These are phyloP conservation scores for Solanum rostratum DNA, from an alignment of 257 asterid species.

Conservation along the genomic window DNA sequence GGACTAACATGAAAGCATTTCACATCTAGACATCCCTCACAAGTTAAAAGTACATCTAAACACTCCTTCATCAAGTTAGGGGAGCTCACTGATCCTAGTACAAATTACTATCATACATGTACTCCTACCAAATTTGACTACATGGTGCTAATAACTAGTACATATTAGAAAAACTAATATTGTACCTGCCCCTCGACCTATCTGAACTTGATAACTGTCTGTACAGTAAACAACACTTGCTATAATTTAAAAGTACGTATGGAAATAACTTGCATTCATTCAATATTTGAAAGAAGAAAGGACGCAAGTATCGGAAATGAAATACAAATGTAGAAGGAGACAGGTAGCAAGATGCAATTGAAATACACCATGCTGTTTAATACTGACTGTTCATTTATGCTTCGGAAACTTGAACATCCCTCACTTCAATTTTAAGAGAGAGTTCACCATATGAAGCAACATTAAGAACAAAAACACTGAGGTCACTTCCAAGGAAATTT, in stretches of 20 bases:
- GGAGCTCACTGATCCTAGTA: not conserved
- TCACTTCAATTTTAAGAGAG: not conserved
- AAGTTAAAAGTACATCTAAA: no score
- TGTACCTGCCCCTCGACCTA: not conserved
- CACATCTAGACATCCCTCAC: not conserved
- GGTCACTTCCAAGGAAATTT: not conserved
- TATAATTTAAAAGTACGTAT: not conserved
- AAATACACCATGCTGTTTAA: not conserved
- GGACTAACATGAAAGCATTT: not conserved
- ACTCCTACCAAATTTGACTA: not conserved
- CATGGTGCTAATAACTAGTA: not conserved
- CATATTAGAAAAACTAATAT: no score
- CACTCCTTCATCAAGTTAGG: not conserved
- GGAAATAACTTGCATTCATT: not conserved
- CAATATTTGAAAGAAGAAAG: not conserved
- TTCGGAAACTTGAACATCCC: constrained; percentile 1
- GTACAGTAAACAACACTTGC: not conserved
- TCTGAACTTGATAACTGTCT: not conserved
- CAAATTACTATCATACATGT: not conserved
- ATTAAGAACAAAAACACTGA: not conserved
- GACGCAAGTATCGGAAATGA: no score
- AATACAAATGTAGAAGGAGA: not conserved
- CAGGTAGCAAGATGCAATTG: constrained; percentile 1
- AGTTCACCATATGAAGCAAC: constrained; percentile 3
- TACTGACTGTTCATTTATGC: not conserved